Evolutionary conservation across 2,329 filamentous ascomycete species (phyloP), one percentile per base, ranked within the genome.

Genomic region (Hymenoscyphus linearis): DNA sequence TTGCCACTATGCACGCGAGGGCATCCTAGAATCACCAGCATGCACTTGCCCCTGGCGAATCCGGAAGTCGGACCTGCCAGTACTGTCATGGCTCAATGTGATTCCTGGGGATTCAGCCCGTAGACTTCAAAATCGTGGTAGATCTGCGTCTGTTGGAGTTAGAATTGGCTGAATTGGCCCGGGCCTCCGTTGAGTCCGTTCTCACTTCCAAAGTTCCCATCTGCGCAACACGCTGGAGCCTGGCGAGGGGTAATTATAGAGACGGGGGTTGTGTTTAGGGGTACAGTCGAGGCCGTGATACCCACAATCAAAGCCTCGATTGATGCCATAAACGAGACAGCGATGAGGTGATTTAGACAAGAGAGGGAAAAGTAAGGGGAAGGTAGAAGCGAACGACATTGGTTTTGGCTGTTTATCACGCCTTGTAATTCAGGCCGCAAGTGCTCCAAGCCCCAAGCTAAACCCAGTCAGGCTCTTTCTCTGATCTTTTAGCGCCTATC

Each of bases 1-100:
- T 55, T 31, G 40, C n/a, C 18, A 47, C 40, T 7, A 7, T 47
- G 22, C 40, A 47, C 10, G 22, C 18, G 40, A 47, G 40, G 40
- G 40, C 40, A 47, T 47, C 14, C 25, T 26, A 31, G 44, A 16
- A 50, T 26, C 18, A 9, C 40, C 40, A 47, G 40, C 40, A 22
- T 47, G 54, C 35, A 36, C 25, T 25, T 56, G 54, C 54, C 26
- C 18, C 35, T 56, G n/a, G 54, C 54, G 54, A 34, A 10, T 56
- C 34, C 54, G 35, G 54, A n/a, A 35, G 12, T 37, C 22, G n/a
- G 12, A 25, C 22, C 34, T 22, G 40, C n/a, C 18, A 47, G 22
- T 47, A 25, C 10, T 31, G 31, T 9, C 31, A 31, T 31, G 10
- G 31, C 2, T 31, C 6, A 37, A 50, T 27, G 22, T 50, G 26